Evolutionary conservation across 805 yeast species (phyloP), one percentile per base, ranked within the genome.

Genomic region (Saccharomycopsis capsularis): DNA sequence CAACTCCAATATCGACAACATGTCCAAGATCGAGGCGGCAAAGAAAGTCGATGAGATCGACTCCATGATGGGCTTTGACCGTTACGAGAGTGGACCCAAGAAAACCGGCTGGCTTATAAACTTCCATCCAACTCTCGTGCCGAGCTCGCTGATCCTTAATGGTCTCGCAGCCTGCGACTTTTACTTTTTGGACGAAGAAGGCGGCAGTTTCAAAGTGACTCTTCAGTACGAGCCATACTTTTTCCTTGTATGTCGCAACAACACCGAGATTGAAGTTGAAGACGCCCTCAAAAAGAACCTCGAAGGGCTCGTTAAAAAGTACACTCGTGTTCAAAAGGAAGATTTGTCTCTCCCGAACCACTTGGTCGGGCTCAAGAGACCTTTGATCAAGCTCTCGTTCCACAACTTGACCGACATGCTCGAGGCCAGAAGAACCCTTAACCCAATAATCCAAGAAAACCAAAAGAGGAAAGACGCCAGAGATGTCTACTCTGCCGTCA

Each of bases 181-280:
- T 64, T 95, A 95, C 62, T 93, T 95, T 58, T 66, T 93, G 5
- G 98, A 90, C 63, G 96, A 87, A 59, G 97, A 90, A 63, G 99
- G 99, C 42, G 99, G 97, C 4, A 79, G 85, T 40, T 93, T 95
- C 70, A 93, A 91, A 62, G 82, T 89, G 3, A 83, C 95, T 0
- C 65, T 86, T 13, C 83, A 76, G 50, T 86, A 77, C 61, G 89
- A 87, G 57, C 99, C 99, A 0, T 93, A 93, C 63, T 85, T 93
- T 60, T 76, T 83, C 45, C 67, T 93, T 9, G 72, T 79, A 2
- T 78, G 87, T 55, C 59, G 66, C 2, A 54, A 66, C 55, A 70
- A 70, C 16, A 65, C 66, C 16, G 87, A 81, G 52, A 64, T 77
- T 2, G 97, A 86, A 55, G 87, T 89, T 3, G 98, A 93, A 64